Base-by-base conservation (phyloP, 495 filamentous ascomycete genomes). In the Penicillium simplicissimum region DNA sequence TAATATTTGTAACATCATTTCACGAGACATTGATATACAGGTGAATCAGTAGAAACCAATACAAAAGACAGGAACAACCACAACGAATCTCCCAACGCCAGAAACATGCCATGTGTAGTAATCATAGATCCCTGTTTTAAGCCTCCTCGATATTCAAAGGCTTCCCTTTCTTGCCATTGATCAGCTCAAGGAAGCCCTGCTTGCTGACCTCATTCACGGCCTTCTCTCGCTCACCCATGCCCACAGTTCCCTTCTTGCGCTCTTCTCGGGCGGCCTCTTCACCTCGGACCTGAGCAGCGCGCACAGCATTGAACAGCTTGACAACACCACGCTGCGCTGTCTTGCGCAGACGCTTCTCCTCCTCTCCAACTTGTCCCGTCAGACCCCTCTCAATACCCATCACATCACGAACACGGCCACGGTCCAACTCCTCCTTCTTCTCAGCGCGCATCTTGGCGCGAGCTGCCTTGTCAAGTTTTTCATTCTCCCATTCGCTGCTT, bases 301-400 rank as follows among this genome's bases (percentile, higher is more conserved):
- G 83, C 33, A 98, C 91, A 0, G 95, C 96, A 77, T 98, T 96
- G 74, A 98, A 98, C 59, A 98, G 78, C 81, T 93, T 95, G 13
- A 97, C 87, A 19, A 96, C 93, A 82, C 93, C 93, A 33, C 91
- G 84, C 79, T 96, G 91, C 57, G 93, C 92, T 40, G 88, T 90
- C 81, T 96, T 94, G 67, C 87, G 84, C 67, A 96, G 72, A 54
- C 85, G 78, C 77, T 88, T 89, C 80, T 98, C 95, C 69, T 88
- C 83, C 73, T 91, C 91, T 57, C 88, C 74, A 10, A 90, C 85
- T 45, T 85, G 77, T 19, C 84, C 78, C 6, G 75, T 72, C 47
- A 74, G 48, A 7, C 75, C 74, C 25, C 74, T 71, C 37, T 81
- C 65, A 57, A 87, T 70, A 14, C 83, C 85, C 64, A 95, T 76